Evolutionary conservation across 768 basidiomycete genomes (phyloP), one percentile per base, ranked within the genome.

Genomic region (Butyriboletus loyo): DNA sequence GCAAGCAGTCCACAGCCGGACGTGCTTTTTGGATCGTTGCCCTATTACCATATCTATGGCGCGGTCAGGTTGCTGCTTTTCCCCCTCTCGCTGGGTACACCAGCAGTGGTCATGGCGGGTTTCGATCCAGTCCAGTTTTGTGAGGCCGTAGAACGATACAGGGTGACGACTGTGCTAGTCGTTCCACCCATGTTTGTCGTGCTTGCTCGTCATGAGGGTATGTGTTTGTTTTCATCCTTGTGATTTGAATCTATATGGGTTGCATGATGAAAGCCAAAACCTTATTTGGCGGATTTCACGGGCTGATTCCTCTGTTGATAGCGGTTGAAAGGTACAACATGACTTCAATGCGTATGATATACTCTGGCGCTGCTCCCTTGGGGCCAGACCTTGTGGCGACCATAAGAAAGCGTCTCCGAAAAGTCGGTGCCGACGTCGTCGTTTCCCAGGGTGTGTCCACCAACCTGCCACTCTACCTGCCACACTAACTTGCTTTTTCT

Each of bases 101-200:
- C 85, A 0, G 70, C 81, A 4, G 74, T 84, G 22, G 72, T 91
- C 42, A 78, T 87, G 65, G 68, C 79, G 2, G 80, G 81, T 31
- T 95, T 94, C 64, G 87, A 93, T 56, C 86, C 89, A 0, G 72
- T 73, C 1, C 66, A 72, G 46, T 90, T 89, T 61, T 86, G 89
- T 55, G 72, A 75, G 11, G 73, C 80, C 43, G 80, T 96, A 41
- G 76, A 85, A 56, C 77, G 74, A 46, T 89, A 89, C 73, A 79
- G 73, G 46, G 77, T 84, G 25, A 85, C 86, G 0, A 53, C 73
- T 1, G 53, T 79, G 0, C 69, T 87, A 0, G 72, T 91, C 43
- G 91, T 91, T 1, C 93, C 93, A 1, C 92, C 94, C 0, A 83
- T 97, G n/a, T 71, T 93, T 13, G 83, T 96, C 14, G 77, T 83